Percentiles rank a stretch among this genome's conserved stretches.
Evolutionary conservation across 805 yeast species (phyloP).

Genomic region (Kuraishia borneana): DNA sequence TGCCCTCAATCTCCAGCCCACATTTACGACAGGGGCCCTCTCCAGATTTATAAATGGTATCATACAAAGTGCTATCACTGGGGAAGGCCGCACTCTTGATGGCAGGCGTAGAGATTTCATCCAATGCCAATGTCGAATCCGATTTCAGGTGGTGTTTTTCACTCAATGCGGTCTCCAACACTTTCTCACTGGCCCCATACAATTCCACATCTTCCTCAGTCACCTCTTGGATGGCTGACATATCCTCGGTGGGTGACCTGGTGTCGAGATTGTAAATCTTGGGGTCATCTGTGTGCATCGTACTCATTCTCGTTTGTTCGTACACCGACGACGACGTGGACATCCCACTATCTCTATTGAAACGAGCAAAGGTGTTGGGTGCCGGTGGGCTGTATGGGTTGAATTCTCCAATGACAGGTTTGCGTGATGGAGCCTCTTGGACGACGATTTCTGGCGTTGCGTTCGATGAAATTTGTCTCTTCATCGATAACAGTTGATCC

Average conservation of each 20-base stretch:
- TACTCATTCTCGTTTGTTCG: not conserved
- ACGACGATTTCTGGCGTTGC: not conserved
- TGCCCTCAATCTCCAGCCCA: conserved; percentile 34
- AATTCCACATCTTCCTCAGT: conserved; percentile 13
- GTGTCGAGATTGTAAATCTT: conserved; percentile 1
- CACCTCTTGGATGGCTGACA: conserved; percentile 23
- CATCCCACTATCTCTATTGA: conserved; percentile 1
- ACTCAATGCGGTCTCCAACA: not conserved
- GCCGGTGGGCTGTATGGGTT: not conserved
- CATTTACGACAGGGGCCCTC: conserved; percentile 80
- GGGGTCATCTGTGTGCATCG: not conserved
- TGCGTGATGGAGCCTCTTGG: conserved; percentile 3
- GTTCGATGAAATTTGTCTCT: conserved; percentile 11
- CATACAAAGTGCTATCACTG: not conserved
- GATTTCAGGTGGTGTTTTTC: too few species aligned
- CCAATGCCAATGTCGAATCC: not conserved
- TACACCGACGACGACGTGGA: conserved; percentile 1
- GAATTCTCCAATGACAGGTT: not conserved
- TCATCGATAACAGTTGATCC: conserved; percentile 15
- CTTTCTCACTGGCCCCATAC: not conserved
- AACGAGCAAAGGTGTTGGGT: not conserved
- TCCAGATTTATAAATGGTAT: conserved; percentile 37
- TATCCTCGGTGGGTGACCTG: conserved; percentile 9
- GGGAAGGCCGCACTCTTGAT: not conserved
- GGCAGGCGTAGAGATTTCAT: not conserved